Base-by-base conservation (phyloP, 768 basidiomycete genomes). In the Pulveroboletus frians region DNA sequence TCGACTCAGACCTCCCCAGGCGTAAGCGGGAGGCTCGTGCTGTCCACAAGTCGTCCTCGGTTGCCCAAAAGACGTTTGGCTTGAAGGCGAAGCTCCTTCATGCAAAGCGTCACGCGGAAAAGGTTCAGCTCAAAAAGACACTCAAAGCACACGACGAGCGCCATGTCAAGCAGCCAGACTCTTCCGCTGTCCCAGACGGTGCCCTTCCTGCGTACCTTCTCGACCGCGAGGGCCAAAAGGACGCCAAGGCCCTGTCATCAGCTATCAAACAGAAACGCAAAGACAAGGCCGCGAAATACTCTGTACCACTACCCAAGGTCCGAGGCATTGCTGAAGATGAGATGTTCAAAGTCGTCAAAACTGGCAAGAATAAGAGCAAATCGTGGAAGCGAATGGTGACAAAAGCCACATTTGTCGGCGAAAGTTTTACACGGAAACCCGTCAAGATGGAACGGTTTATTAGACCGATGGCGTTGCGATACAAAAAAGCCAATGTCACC, bases 341-440 rank as follows among this genome's bases (percentile, higher is more conserved):
- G 76, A 96, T 93, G 88, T 99, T 99, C 78, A 97, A 94, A 76
- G 96, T 99, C 27, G 75, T 99, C 77, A 91, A 92, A 76, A 93
- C 95, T 1, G 96, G 96, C 47, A 97, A 97, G 75, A 88, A 80
- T 65, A 96, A 92, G 73, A 84, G 80, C 63, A 99, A 98, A 71
- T 79, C 88, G 15, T 99, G 96, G 96, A 99, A 99, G 74, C 83
- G 93, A 57, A 97, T 98, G 93, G 90, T 99, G 52, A 96, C 92
- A 48, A 99, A 99, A 71, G 96, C 96, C 29, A 99, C 96, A 9
- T 99, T 98, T 62, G 96, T 99, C 29, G 95, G 95, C 5, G 93
- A 97, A 67, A 87, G 91, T 15, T 99, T 98, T 68, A 99, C 96
- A 14, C 78, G 96, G 53, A 98, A 98, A 69, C 96, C 96, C 1